These are phyloP conservation scores for Hygrophoropsis aurantiaca DNA, from an alignment of 768 basidiomycete genomes.

Conservation along the genomic window DNA sequence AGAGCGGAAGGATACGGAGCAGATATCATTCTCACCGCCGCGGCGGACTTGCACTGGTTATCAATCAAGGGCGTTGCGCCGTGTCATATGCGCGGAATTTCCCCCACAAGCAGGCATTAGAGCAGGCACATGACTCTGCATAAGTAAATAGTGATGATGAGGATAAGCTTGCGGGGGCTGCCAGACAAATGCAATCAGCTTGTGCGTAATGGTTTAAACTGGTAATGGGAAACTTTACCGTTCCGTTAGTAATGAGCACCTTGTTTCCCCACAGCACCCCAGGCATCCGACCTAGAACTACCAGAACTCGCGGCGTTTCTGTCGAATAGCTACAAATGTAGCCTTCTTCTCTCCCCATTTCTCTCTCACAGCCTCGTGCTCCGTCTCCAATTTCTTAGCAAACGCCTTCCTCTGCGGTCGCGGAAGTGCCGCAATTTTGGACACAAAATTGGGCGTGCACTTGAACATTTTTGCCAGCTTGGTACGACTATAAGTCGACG, in stretches of 20 bases:
- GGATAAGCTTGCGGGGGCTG: neutral
- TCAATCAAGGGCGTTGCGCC: too few species aligned
- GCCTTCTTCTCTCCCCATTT: slow-evolving; percentile 74
- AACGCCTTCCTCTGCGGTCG: slow-evolving; percentile 46
- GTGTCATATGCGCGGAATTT: neutral
- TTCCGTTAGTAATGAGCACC: neutral
- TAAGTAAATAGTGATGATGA: too few species aligned
- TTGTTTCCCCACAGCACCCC: neutral
- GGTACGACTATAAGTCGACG: slow-evolving; percentile 56
- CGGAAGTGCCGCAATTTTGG: slow-evolving; percentile 60
- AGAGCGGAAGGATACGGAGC: too few species aligned
- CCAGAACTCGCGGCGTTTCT: slow-evolving; percentile 74
- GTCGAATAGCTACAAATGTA: slow-evolving; percentile 59
- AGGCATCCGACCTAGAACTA: slow-evolving; percentile 31
- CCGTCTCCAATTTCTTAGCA: slow-evolving; percentile 42
- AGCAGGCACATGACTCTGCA: too few species aligned
- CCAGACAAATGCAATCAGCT: neutral
- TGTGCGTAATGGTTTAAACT: neutral
- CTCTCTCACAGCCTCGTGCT: slow-evolving; percentile 46
- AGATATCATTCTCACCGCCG: too few species aligned
- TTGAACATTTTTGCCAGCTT: slow-evolving; percentile 77
- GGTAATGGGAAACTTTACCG: slow-evolving; percentile 3
- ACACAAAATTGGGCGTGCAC: slow-evolving; percentile 69
- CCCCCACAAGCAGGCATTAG: too few species aligned
- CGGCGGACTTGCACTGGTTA: too few species aligned